Base-by-base conservation (phyloP, 805 yeast species). In the Saccharomycopsis sp. region DNA sequence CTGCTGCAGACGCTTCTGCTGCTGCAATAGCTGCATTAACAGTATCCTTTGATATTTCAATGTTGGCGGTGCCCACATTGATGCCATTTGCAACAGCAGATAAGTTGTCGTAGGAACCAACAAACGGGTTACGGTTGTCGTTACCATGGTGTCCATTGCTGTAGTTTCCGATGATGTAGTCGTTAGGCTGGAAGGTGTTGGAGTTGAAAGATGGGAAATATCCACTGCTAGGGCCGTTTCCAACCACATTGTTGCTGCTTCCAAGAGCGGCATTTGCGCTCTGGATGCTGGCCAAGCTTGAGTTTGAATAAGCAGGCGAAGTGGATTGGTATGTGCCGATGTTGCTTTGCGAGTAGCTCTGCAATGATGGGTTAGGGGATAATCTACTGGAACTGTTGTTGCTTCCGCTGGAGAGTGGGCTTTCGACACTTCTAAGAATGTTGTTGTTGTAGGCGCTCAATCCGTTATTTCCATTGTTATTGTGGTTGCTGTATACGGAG, bases 1-100 rank as follows among this genome's bases (percentile, higher is more conserved):
- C 38, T 23, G 63, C 98, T 2, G 65, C 56, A 23, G 64, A 53
- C 2, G 20, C 59, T 35, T 60, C 63, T 17, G 65, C 64, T n/a
- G 64, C 57, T 20, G 41, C 58, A 22, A 62, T 62, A 2, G 61
- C 65, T 3, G 62, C 64, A 22, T 51, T 55, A 3, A 59, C 54
- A 3, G 63, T 53, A 7, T 52, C 53, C 24, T 55, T 56, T 3
- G 54, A 53, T 20, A 52, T 35, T 5, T 54, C 57, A 49, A 50
- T 54, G 7, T 54, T 54, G 8, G 8, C 49, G 49, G 22, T 7
- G 22, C 22, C 22, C 19, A 17, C 5, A 44, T n/a, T 19, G 22
- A 44, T 8, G 12, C 22, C 22, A 35, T 35, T 35, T 7, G 49
- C 12, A 44, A 44, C 22, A 8, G 22, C 12, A 3, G 49, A 17